A percentile compares a stretch with the other conserved stretches of the same genome.
Conservation (phyloP, 202 grass and related monocot species). For the Zoysia matrella region DNA sequence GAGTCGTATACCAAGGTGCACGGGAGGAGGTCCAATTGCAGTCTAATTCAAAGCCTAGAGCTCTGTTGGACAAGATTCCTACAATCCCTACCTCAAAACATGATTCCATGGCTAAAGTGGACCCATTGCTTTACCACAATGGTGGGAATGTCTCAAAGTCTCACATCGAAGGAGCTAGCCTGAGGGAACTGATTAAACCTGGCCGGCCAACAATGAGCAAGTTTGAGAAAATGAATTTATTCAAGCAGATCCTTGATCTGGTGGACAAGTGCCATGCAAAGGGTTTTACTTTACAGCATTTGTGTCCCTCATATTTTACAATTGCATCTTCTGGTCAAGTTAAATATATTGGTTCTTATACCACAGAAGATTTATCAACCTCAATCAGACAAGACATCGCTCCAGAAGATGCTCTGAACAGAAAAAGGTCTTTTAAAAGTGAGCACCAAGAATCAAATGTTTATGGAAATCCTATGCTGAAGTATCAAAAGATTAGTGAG, state of each 20-base stretch:
- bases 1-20: conserved; percentile 39
- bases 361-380: conserved; percentile 53
- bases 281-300: conserved; percentile 69
- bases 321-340: conserved; percentile 60
- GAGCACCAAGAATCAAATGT: conserved; percentile 40
- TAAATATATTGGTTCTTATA: conserved; percentile 76
- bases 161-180: conserved; percentile 35
- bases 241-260: conserved; percentile 81
- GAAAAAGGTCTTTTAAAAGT: conserved; percentile 58
- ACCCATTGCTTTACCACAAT: conserved; percentile 35
- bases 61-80: conserved; percentile 47
- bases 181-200: no score
- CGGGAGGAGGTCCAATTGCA: conserved; percentile 41
- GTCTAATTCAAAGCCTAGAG: conserved; percentile 46
- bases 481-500: background rate
- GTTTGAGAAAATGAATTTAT: conserved; percentile 23
- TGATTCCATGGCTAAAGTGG: conserved; percentile 42
- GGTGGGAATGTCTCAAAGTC: conserved; percentile 44
- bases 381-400: conserved; percentile 22
- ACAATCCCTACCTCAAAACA: conserved; percentile 7
- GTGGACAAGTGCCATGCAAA: conserved; percentile 69
- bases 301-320: conserved; percentile 78
- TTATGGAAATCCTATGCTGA: conserved; percentile 9
- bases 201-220: no score
- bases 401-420: conserved; percentile 22